Percentiles rank a stretch among this genome's conserved stretches.
phyloP scores from a whole-genome alignment of 2,329 filamentous ascomycete species.

The Scedosporium apiospermum region DNA sequence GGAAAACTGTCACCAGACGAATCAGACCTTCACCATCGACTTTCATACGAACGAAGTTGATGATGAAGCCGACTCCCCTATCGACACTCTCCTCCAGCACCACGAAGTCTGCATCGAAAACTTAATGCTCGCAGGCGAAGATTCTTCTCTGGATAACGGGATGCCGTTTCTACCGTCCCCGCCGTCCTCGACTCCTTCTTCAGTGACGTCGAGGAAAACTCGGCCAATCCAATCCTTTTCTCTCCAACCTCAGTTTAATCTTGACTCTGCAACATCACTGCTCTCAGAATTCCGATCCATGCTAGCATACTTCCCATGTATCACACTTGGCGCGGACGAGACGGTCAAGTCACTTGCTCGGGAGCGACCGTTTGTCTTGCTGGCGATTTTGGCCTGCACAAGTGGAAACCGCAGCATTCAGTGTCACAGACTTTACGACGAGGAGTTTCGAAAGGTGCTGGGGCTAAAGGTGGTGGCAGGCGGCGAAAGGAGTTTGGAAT shows the following conservation, averaged over 20 bases:
- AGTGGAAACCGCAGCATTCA: conserved; percentile 38
- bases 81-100: conserved; percentile 31
- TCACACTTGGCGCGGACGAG: conserved; percentile 28
- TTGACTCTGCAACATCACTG: conserved; percentile 39
- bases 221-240: conserved; percentile 28
- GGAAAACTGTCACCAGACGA: conserved; percentile 10
- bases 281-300: conserved; percentile 33
- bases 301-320: conserved; percentile 32
- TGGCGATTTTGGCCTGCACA: conserved; percentile 36
- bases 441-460: conserved; percentile 48
- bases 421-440: conserved; percentile 44
- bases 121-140: conserved; percentile 23
- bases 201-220: conserved; percentile 17
- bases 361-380: conserved; percentile 40
- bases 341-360: conserved; percentile 34
- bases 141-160: conserved; percentile 10
- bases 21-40: conserved; percentile 39
- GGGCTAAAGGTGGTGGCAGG: conserved; percentile 46
- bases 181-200: conserved; percentile 15
- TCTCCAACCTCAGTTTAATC: conserved; percentile 43
- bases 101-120: conserved; percentile 33
- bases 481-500: conserved; percentile 46
- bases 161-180: conserved; percentile 12
- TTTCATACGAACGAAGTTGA: conserved; percentile 31
- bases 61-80: conserved; percentile 26